A percentile compares a stretch with the other conserved stretches of the same genome.
phyloP scores from a whole-genome alignment of 2,329 filamentous ascomycete genomes.

The Trichoderma citrinoviride region DNA sequence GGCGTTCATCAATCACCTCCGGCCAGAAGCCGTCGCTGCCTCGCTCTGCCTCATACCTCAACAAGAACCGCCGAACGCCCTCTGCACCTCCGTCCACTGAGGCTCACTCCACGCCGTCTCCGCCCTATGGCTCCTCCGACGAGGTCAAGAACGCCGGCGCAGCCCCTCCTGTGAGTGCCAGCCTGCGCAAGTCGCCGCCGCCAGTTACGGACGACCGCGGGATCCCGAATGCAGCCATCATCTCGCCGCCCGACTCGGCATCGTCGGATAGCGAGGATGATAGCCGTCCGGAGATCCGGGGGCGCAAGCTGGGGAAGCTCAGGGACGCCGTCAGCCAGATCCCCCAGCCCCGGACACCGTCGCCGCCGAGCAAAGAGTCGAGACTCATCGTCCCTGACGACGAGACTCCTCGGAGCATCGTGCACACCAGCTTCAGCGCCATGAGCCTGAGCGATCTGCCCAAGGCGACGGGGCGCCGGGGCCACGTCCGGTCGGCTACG shows the following conservation, averaged over 20 bases:
- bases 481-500: slow-evolving; percentile 55
- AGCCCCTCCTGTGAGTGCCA: slow-evolving; percentile 46
- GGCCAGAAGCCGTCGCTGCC: slow-evolving; percentile 54
- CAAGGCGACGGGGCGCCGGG: slow-evolving; percentile 38
- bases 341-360: slow-evolving; percentile 47
- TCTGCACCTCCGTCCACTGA: slow-evolving; percentile 39
- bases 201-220: slow-evolving; percentile 67
- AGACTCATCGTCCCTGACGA: not conserved
- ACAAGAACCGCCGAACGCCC: slow-evolving; percentile 59
- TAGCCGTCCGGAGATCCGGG: slow-evolving; percentile 48
- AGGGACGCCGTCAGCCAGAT: slow-evolving; percentile 82
- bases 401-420: slow-evolving; percentile 22
- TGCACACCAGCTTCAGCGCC: slow-evolving; percentile 50
- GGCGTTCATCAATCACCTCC: slow-evolving; percentile 56
- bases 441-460: slow-evolving; percentile 44
- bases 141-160: slow-evolving; percentile 32
- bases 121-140: slow-evolving; percentile 50
- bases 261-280: slow-evolving; percentile 84
- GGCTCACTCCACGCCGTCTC: slow-evolving; percentile 24
- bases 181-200: slow-evolving; percentile 79
- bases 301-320: slow-evolving; percentile 51
- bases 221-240: slow-evolving; percentile 80
- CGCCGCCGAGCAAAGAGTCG: slow-evolving; percentile 43
- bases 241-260: slow-evolving; percentile 86
- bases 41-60: slow-evolving; percentile 64